Base-by-base conservation (phyloP, 768 basidiomycete species). In the Leccinum ochraceum region DNA sequence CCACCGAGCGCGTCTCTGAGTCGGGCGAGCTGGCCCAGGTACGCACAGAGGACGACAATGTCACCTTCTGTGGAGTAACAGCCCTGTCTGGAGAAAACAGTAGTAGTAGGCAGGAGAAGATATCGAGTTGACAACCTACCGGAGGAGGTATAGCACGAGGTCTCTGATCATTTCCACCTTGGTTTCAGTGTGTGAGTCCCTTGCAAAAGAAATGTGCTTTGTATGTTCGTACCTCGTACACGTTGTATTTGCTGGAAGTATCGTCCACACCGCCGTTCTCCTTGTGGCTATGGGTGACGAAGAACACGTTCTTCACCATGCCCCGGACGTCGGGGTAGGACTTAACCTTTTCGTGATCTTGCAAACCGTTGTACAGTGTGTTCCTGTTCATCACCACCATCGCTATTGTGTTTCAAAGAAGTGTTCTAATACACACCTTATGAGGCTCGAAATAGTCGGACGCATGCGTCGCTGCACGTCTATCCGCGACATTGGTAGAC, bases 401-500 rank as follows among this genome's bases (percentile, higher is more conserved):
- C 9, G 17, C 10, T 10, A 14, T 10, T 10, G 4, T 39, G 6
- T 4, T 50, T 39, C 34, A 28, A 1, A 26, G 4, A 1, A 49
- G 39, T 2, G 6, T n/a, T 3, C 9, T 6, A 0, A 26, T 14
- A 53, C 66, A 30, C 17, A 67, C 65, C 69, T 59, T 3, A 75
- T 75, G 2, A 90, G 73, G 36, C 80, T 78, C 1, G 89, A 86
- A 48, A 92, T 90, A 4, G 71, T 66, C 0, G 90, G 90, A 6
- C 88, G 78, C 91, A 92, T 92, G 14, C 91, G 80, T 1, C 90
- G 77, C 68, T 92, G 90, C 0, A 89, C 82, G 65, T 87, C 79
- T 13, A 92, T 84, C 37, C 80, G 81, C 2, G 88, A 87, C 89
- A 92, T 90, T 0, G 79, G 72, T 32, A 89, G 68, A 9, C 85